These are phyloP conservation scores for Camptophora hylomeconis DNA, from an alignment of 2,329 filamentous ascomycete genomes.

Conservation along the genomic window DNA sequence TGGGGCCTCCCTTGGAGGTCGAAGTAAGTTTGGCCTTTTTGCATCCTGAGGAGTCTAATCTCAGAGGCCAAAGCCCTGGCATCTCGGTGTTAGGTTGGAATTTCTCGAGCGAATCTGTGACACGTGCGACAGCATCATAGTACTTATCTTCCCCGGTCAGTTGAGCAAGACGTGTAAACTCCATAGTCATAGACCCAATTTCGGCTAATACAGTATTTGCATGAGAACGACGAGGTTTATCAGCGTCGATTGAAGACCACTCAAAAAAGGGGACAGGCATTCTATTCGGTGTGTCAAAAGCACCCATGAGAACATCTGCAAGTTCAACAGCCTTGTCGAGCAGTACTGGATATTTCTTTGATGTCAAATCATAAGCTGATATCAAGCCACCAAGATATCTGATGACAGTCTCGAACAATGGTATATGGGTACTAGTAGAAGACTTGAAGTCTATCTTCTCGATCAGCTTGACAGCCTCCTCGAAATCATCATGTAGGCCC, in stretches of 20 bases:
- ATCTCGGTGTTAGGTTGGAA: slow-evolving; percentile 59
- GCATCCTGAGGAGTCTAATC: slow-evolving; percentile 68
- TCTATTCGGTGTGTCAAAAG: slow-evolving; percentile 85
- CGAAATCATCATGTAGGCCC: slow-evolving; percentile 64
- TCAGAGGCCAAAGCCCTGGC: slow-evolving; percentile 68
- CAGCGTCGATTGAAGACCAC: slow-evolving; percentile 57
- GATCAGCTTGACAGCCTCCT: slow-evolving; percentile 59
- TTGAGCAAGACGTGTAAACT: slow-evolving; percentile 81
- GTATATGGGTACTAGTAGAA: slow-evolving; percentile 54
- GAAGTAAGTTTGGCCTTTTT: slow-evolving; percentile 29
- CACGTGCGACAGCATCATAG: slow-evolving; percentile 77
- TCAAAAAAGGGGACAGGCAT: slow-evolving; percentile 76
- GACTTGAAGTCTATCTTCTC: slow-evolving; percentile 72
- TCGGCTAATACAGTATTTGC: slow-evolving; percentile 49
- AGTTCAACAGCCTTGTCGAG: slow-evolving; percentile 68
- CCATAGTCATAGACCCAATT: slow-evolving; percentile 66
- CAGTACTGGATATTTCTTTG: slow-evolving; percentile 52
- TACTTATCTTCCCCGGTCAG: slow-evolving; percentile 70
- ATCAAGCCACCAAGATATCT: slow-evolving; percentile 79
- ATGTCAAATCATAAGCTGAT: slow-evolving; percentile 76
- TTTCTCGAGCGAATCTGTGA: slow-evolving; percentile 66
- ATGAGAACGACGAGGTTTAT: slow-evolving; percentile 50
- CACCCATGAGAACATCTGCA: slow-evolving; percentile 65
- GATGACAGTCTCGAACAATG: slow-evolving; percentile 87
- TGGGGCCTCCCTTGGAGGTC: slow-evolving; percentile 14